A percentile compares a stretch with the other conserved stretches of the same genome.
Evolutionary conservation across 2,329 filamentous ascomycete genomes (phyloP).

Genomic region (Xylaria sp.): DNA sequence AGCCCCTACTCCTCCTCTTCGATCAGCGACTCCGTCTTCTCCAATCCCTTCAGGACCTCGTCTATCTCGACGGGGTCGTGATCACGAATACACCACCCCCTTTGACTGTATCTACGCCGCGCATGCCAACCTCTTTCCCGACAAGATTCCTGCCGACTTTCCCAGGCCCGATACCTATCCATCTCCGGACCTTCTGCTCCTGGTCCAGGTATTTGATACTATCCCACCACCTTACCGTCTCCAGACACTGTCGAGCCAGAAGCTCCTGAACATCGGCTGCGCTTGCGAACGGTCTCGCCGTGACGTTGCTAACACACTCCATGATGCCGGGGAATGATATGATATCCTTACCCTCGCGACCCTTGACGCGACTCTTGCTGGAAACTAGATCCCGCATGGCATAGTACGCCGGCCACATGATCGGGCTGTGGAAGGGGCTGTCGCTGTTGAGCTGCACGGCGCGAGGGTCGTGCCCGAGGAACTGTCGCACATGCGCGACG

Average conservation of each 20-base stretch:
- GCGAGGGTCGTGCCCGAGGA: conserved; percentile 87
- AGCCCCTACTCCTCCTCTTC: conserved; percentile 52
- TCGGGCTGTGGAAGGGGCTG: conserved; percentile 86
- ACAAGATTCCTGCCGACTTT: conserved; percentile 94
- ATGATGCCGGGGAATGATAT: conserved; percentile 76
- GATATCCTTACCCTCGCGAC: conserved; percentile 64
- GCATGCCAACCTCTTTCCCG: conserved; percentile 92
- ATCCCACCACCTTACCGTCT: conserved; percentile 94
- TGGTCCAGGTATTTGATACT: conserved; percentile 89
- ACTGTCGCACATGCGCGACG: conserved; percentile 83
- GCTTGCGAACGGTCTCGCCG: conserved; percentile 75
- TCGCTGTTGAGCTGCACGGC: conserved; percentile 87
- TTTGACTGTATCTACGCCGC: conserved; percentile 76
- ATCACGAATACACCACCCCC: conserved; percentile 94
- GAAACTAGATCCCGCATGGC: conserved; percentile 74
- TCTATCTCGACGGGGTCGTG: conserved; percentile 78
- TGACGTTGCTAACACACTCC: conserved; percentile 86
- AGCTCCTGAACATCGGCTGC: conserved; percentile 78
- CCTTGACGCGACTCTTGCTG: conserved; percentile 59
- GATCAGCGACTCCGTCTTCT: conserved; percentile 64
- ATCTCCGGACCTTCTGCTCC: conserved; percentile 78
- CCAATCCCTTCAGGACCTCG: conserved; percentile 67
- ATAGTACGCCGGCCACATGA: conserved; percentile 84
- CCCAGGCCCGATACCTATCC: conserved; percentile 91
- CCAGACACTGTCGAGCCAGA: conserved; percentile 80